Evolutionary conservation across 1,284 basidiomycete species (phyloP).

Genomic region (Malassezia equina): DNA sequence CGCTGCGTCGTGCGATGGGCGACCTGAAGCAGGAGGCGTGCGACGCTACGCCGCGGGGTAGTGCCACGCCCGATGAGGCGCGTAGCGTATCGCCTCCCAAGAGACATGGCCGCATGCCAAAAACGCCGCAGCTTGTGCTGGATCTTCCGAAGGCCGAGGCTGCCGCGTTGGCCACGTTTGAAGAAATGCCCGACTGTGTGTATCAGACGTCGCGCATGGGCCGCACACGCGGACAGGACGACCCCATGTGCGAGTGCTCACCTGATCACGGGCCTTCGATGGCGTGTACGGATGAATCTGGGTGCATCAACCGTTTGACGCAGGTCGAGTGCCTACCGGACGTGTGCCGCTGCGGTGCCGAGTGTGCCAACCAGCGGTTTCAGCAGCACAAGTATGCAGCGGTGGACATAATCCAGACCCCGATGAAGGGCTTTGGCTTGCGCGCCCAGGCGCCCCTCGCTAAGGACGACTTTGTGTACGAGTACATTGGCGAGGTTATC

Average conservation of each 20-base stretch:
- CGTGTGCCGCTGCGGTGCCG: slow-evolving; percentile 70
- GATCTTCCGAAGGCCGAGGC: slow-evolving; percentile 32
- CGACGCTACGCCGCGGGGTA: not conserved
- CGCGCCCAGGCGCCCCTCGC: slow-evolving; percentile 63
- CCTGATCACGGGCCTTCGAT: not conserved
- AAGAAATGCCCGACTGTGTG: slow-evolving; percentile 64
- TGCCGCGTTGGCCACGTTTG: slow-evolving; percentile 63
- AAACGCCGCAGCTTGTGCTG: slow-evolving; percentile 23
- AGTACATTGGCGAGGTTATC: slow-evolving; percentile 96
- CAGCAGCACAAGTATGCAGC: slow-evolving; percentile 72
- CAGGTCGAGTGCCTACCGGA: slow-evolving; percentile 85
- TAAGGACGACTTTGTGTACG: slow-evolving; percentile 83
- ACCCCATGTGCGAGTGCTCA: slow-evolving; percentile 45
- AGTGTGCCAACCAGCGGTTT: slow-evolving; percentile 83
- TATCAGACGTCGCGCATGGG: slow-evolving; percentile 84
- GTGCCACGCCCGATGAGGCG: not conserved
- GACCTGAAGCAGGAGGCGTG: not conserved
- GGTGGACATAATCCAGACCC: slow-evolving; percentile 83
- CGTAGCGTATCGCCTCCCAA: not conserved
- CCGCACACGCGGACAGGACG: slow-evolving; percentile 70
- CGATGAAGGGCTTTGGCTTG: slow-evolving; percentile 89
- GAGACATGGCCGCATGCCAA: not conserved
- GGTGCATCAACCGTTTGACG: slow-evolving; percentile 94
- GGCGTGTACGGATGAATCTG: slow-evolving; percentile 77
- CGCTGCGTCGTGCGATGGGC: not conserved